A percentile compares a stretch with the other conserved stretches of the same genome.
Conservation (phyloP, 2,329 filamentous ascomycete genomes). For the Sporothrix globosa region DNA sequence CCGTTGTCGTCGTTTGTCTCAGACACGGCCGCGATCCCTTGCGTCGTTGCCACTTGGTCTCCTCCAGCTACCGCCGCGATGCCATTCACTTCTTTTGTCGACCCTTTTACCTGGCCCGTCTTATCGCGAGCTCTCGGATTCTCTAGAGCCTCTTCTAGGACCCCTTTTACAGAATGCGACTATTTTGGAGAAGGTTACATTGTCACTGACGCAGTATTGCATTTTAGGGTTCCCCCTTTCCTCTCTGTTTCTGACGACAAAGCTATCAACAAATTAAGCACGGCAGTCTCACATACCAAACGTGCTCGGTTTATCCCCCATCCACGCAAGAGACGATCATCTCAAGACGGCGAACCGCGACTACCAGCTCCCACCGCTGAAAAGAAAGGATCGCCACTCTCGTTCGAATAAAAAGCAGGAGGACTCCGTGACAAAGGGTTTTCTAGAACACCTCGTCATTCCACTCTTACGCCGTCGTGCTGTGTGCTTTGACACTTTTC, state of each 20-base stretch:
- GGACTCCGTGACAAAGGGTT: neutral
- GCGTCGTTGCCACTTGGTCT: conserved; percentile 19
- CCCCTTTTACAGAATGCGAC: neutral
- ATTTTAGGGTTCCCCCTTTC: conserved; percentile 8
- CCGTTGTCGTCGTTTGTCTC: conserved; percentile 27
- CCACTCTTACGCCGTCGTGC: neutral
- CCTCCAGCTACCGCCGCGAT: neutral
- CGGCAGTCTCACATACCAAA: neutral
- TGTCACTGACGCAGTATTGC: conserved; percentile 12
- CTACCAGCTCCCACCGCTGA: neutral
- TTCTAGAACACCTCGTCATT: neutral
- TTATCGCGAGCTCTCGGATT: neutral
- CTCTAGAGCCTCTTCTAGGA: neutral
- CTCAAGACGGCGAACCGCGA: conserved; percentile 10
- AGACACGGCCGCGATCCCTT: conserved; percentile 27
- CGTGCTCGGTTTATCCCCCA: conserved; percentile 5
- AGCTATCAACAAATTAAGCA: neutral
- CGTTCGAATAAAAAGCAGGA: conserved; percentile 23
- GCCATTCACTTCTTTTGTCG: neutral
- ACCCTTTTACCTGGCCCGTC: neutral
- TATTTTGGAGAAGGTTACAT: conserved; percentile 12
- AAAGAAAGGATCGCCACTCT: conserved; percentile 3
- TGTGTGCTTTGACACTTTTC: conserved; percentile 6
- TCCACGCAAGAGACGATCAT: conserved; percentile 16
- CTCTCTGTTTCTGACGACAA: neutral